phyloP scores from a whole-genome alignment of 1,284 basidiomycete genomes.

The Apiotrichum mycotoxinovorans region DNA sequence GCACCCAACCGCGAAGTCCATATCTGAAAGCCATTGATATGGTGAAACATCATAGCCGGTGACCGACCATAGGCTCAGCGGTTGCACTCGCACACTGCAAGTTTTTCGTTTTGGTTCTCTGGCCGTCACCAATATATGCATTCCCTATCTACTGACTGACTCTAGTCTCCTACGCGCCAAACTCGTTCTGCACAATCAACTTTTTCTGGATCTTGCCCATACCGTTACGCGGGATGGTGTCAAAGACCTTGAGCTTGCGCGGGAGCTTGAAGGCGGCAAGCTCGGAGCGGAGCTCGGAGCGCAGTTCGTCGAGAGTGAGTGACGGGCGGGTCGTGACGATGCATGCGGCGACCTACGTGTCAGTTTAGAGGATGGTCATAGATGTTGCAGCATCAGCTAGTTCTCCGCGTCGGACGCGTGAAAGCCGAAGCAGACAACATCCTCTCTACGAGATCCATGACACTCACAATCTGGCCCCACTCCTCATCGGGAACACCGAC shows the following conservation, averaged over 20 bases:
- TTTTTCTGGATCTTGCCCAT: conserved; percentile 39
- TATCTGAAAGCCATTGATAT: no score
- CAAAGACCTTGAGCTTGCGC: conserved; percentile 36
- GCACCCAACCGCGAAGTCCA: no score
- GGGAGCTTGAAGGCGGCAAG: conserved; percentile 44
- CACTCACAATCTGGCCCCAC: conserved; percentile 45
- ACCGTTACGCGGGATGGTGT: conserved; percentile 36
- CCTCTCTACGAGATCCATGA: no score
- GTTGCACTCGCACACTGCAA: no score
- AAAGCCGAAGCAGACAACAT: no score
- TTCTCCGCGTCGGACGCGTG: no score
- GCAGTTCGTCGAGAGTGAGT: conserved; percentile 20
- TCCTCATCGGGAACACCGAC: conserved; percentile 42
- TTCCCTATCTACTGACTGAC: no score
- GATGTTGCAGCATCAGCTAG: not conserved
- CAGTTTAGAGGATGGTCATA: not conserved
- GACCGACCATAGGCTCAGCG: no score
- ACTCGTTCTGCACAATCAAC: conserved; percentile 23
- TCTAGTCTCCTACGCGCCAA: no score
- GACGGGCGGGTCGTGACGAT: conserved; percentile 24
- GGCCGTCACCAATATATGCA: no score
- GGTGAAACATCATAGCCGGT: no score
- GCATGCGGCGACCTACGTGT: conserved; percentile 24
- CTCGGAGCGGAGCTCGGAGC: conserved; percentile 26
- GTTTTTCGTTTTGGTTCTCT: no score